phyloP scores from a whole-genome alignment of 1,284 basidiomycete species.

The Singerocomus inundabilis region DNA sequence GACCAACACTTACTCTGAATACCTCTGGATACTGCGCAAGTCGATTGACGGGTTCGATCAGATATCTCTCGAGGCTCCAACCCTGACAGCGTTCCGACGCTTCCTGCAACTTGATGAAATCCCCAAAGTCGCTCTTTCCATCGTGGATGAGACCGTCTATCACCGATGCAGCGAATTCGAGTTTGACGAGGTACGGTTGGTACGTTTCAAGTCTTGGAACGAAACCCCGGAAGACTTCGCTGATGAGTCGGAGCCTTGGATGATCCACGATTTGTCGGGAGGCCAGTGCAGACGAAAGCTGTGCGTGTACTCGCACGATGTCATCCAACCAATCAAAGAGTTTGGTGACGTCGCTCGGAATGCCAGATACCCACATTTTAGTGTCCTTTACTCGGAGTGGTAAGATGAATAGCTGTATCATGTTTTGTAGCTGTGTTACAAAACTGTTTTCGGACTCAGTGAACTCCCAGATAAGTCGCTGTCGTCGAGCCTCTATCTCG shows the following conservation, averaged over 20 bases:
- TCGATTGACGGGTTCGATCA: slow-evolving; percentile 75
- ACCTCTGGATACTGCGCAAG: slow-evolving; percentile 71
- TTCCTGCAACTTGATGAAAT: slow-evolving; percentile 80
- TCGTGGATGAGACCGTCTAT: slow-evolving; percentile 59
- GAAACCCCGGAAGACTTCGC: slow-evolving; percentile 57
- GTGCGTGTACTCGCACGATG: slow-evolving; percentile 72
- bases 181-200: slow-evolving; percentile 78
- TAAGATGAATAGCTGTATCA: slow-evolving; percentile 67
- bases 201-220: slow-evolving; percentile 74
- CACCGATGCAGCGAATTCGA: slow-evolving; percentile 57
- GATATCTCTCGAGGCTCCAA: slow-evolving; percentile 63
- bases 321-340: slow-evolving; percentile 86
- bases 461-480: slow-evolving; percentile 69
- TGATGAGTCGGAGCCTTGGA: slow-evolving; percentile 50
- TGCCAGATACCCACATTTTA: slow-evolving; percentile 72
- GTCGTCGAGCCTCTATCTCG: slow-evolving; percentile 54
- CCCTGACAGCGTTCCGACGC: slow-evolving; percentile 49
- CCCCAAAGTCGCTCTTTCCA: slow-evolving; percentile 68
- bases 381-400: slow-evolving; percentile 72
- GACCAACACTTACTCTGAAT: slow-evolving; percentile 60
- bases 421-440: slow-evolving; percentile 60
- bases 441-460: slow-evolving; percentile 68
- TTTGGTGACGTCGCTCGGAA: slow-evolving; percentile 65
- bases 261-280: slow-evolving; percentile 43
- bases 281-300: slow-evolving; percentile 55